Conservation (phyloP, 495 filamentous ascomycete species). For the Echria macrotheca region DNA sequence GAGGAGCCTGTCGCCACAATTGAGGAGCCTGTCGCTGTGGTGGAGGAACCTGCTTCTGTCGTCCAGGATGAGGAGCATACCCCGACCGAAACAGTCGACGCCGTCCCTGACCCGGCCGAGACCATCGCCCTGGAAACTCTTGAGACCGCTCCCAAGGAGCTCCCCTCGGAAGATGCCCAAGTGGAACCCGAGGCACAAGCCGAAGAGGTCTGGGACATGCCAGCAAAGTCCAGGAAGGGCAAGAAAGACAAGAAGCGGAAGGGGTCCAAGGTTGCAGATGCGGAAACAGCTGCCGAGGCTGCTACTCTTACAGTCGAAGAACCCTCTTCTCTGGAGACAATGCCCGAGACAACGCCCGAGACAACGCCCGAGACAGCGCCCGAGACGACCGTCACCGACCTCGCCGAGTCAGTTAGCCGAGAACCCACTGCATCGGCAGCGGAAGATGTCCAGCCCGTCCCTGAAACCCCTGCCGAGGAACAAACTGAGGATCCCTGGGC, state of each 20-base stretch:
- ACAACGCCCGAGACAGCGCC: no score
- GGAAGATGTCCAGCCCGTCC: not conserved
- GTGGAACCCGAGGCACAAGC: not conserved
- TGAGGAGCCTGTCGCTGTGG: not conserved
- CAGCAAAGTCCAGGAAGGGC: conserved; percentile 7
- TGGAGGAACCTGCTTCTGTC: not conserved
- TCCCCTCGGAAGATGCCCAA: not conserved
- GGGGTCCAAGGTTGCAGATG: conserved; percentile 7
- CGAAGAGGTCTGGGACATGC: not conserved
- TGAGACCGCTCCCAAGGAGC: not conserved
- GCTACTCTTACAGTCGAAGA: not conserved
- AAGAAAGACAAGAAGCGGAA: conserved; percentile 28
- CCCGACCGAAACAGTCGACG: not conserved
- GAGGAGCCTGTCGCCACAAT: conserved; percentile 5
- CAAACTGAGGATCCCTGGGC: conserved; percentile 6
- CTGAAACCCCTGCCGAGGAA: no score
- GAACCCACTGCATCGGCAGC: not conserved
- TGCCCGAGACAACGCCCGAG: not conserved
- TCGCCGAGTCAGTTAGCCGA: not conserved
- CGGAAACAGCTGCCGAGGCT: conserved; percentile 3
- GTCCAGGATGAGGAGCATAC: not conserved
- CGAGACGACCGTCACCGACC: no score
- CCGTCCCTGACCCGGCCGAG: not conserved
- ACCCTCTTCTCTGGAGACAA: not conserved
- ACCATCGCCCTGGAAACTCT: not conserved